Base-by-base conservation (phyloP, 2,329 filamentous ascomycete species). In the Aspergillus sp. region DNA sequence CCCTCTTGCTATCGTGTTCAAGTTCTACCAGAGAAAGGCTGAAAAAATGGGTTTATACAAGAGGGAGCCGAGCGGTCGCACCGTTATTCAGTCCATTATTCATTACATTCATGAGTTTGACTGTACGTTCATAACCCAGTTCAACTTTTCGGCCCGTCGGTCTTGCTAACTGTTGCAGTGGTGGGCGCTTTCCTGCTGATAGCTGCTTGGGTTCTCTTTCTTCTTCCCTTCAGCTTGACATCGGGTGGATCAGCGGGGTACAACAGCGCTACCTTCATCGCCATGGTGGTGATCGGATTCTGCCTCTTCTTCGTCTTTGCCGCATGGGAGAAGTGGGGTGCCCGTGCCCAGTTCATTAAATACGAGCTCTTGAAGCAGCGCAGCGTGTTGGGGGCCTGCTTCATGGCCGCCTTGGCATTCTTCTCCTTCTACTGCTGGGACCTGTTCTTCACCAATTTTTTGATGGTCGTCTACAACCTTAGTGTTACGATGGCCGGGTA, bases 31-130 rank as follows among this genome's bases (percentile, higher is more conserved):
- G 59, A 73, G 70, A 52, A 87, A 86, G 67, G 87, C 87, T 2
- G 73, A 77, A 58, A 80, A 79, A 56, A 67, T 77, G 44, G 86
- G 86, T 1, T 62, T 88, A 1, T 76, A 84, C 14, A 65, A 74
- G n/a, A 73, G 70, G 15, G 65, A 71, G 4, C 64, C 74, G 2
- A 78, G 77, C 63, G 78, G 78, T 4, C 77, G 86, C 23, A 82
- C 77, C 1, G 19, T 72, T 0, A 21, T 68, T 6, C 75, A 86
- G 64, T 82, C 79, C 2, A 55, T 85, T 27, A 66, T 73, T 41
- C 74, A 84, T 67, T 88, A 88, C 70, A 67, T 79, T 15, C 75
- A 83, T 47, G 83, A 90, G 63, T 87, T 90, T 60, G 88, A 90
- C 67, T 67, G 79, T 80, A 67, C 82, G 41, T 71, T 79, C 56